A percentile compares a stretch with the other conserved stretches of the same genome.
These are phyloP conservation scores for Knufia petricola DNA, from an alignment of 2,329 filamentous ascomycete genomes.

Conservation along the genomic window DNA sequence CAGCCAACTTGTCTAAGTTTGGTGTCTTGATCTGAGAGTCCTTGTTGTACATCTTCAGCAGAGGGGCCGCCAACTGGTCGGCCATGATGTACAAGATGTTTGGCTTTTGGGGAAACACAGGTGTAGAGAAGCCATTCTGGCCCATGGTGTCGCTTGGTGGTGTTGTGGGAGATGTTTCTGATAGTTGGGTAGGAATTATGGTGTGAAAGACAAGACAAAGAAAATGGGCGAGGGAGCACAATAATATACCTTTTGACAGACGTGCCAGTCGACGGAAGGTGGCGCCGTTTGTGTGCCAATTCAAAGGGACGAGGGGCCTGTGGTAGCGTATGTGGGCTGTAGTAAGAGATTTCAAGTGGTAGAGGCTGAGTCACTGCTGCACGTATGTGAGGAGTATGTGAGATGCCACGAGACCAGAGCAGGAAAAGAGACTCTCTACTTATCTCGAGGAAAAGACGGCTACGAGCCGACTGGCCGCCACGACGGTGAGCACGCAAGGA, in stretches of 20 bases:
- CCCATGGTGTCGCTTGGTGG: constrained; percentile 23
- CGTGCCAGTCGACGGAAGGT: neutral
- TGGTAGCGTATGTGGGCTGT: neutral
- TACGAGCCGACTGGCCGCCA: neutral
- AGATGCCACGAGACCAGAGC: neutral
- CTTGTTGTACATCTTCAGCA: constrained; percentile 85
- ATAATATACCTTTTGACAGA: neutral
- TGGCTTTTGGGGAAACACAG: constrained; percentile 38
- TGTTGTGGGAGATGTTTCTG: constrained; percentile 19
- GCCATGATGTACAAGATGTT: constrained; percentile 95
- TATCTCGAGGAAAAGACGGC: neutral
- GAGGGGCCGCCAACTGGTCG: constrained; percentile 82
- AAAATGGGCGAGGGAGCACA: neutral
- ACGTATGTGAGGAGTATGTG: neutral
- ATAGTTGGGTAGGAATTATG: constrained; percentile 21
- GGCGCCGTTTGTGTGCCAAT: neutral
- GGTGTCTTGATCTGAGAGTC: constrained; percentile 86
- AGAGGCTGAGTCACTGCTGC: neutral
- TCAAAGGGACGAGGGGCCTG: neutral
- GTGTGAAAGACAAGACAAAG: constrained; percentile 1
- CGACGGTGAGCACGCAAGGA: neutral
- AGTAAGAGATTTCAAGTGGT: neutral
- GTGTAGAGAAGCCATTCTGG: constrained; percentile 20
- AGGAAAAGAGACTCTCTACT: neutral
- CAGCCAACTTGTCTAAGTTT: constrained; percentile 73